These are phyloP conservation scores for Hirschfeldia incana DNA, from an alignment of 345 rosid genomes.

Conservation along the genomic window DNA sequence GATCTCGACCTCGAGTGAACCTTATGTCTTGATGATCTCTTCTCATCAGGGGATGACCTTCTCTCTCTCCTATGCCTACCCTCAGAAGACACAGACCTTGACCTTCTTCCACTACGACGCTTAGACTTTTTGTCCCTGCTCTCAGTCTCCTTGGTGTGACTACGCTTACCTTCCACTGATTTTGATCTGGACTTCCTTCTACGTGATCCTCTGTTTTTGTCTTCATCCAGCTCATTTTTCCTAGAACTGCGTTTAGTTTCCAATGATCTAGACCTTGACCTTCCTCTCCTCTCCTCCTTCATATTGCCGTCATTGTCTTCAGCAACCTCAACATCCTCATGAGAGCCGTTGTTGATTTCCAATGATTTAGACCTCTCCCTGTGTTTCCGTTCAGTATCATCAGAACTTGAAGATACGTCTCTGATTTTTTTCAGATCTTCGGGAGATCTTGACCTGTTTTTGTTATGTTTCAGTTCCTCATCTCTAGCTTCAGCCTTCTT, in stretches of 20 bases:
- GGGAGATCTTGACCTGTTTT: slow-evolving; percentile 52
- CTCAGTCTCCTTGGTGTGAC: slow-evolving; percentile 45
- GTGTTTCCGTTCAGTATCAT: slow-evolving; percentile 49
- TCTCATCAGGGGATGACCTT: slow-evolving; percentile 58
- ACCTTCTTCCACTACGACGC: slow-evolving; percentile 56
- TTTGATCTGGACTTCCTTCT: slow-evolving; percentile 72
- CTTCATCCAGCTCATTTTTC: slow-evolving; percentile 42
- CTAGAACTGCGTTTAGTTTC: slow-evolving; percentile 40
- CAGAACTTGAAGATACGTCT: slow-evolving; percentile 45
- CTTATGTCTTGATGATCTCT: slow-evolving; percentile 47
- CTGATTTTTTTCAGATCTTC: slow-evolving; percentile 46
- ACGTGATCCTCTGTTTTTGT: slow-evolving; percentile 45
- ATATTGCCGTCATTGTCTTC: slow-evolving; percentile 3
- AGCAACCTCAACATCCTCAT: slow-evolving; percentile 42
- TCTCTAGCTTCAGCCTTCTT: slow-evolving; percentile 44
- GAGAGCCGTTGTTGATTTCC: slow-evolving; percentile 37
- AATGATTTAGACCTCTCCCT: slow-evolving; percentile 54
- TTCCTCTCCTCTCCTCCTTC: slow-evolving; percentile 49
- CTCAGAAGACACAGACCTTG: slow-evolving; percentile 67
- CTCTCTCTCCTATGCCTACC: slow-evolving; percentile 49
- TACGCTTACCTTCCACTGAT: slow-evolving; percentile 58
- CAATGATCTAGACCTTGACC: slow-evolving; percentile 63
- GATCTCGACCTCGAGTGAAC: slow-evolving; percentile 49
- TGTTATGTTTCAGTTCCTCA: too few relatives aligned
- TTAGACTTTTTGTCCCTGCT: slow-evolving; percentile 57